phyloP scores from a whole-genome alignment of 495 filamentous ascomycete genomes.

The Stereocaulon alpinum region DNA sequence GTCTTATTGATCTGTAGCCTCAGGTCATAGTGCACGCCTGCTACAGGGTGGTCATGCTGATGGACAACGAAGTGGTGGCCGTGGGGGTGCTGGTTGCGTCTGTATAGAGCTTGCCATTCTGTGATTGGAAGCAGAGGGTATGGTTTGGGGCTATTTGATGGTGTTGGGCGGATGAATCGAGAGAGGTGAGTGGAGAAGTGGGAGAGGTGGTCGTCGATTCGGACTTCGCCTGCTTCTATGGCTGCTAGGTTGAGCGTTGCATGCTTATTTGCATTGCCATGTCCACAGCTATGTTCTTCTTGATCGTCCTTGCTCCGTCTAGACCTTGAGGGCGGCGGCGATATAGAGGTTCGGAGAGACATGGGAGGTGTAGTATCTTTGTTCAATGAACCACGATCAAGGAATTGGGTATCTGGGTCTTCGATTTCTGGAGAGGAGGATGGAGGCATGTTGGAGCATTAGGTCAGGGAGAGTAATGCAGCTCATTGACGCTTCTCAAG shows the following conservation, averaged over 20 bases:
- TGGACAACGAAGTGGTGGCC: constrained; percentile 57
- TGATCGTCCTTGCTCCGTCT: not conserved
- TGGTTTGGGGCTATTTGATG: too few relatives aligned
- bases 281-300: not conserved
- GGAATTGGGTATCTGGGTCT: not conserved
- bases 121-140: constrained; percentile 27
- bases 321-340: constrained; percentile 14
- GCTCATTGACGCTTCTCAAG: too few relatives aligned
- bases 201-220: constrained; percentile 42
- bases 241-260: constrained; percentile 30
- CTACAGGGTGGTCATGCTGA: constrained; percentile 60
- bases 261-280: not conserved
- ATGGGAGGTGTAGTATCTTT: constrained; percentile 9
- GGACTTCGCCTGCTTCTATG: constrained; percentile 47
- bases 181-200: constrained; percentile 39
- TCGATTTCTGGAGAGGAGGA: not conserved
- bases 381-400: not conserved
- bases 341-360: constrained; percentile 15
- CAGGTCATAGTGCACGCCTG: constrained; percentile 55
- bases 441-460: not conserved
- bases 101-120: constrained; percentile 36
- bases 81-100: constrained; percentile 33
- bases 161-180: constrained; percentile 7
- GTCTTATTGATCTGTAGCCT: constrained; percentile 55
- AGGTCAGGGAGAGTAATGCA: not conserved